Evolutionary conservation across 805 yeast genomes (phyloP), one percentile per base, ranked within the genome.

Genomic region (Ogataea neopini): DNA sequence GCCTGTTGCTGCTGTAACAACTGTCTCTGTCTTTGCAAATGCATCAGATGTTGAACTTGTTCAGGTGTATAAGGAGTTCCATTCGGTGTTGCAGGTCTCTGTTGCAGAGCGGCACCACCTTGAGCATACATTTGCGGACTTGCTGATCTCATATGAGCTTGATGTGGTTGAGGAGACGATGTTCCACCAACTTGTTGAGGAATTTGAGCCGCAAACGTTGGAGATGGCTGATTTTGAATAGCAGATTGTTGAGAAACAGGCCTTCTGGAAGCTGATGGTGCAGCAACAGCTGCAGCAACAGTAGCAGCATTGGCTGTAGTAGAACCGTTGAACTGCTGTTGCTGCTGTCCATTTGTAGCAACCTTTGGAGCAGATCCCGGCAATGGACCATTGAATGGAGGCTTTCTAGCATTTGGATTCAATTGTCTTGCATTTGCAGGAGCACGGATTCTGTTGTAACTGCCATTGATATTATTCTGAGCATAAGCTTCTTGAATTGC

Each of bases 401-500:
- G 42, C 40, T 36, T 46, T 33, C 47, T 44, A 25, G 43, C 47
- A 3, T 53, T 53, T 20, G 50, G 47, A 4, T 57, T 41, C 28
- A 51, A 3, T 30, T 50, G 59, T 25, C 60, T 54, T 23, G 51
- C 49, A 20, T 48, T 44, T 3, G 41, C 52, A 29, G 59, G 57
- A 11, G 53, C 57, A 25, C 63, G 52, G 18, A 59, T 45, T 45
- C 64, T 53, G 20, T 57, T 51, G 42, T 52, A 60, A 15, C 48
- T 47, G 13, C 53, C 58, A 40, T 52, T 51, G 20, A 52, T 37
- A 28, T 45, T 49, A 25, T 55, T 58, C 37, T 64, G 68, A 34
- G 80, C 67, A 64, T 80, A 81, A 2, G 84, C 86, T 54, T 88
- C 95, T 53, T 90, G 89, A 15, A 86, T 76, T 0, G 94, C 84